These are phyloP conservation scores for Hanseniaspora thailandica DNA, from an alignment of 805 yeast species.

Conservation along the genomic window DNA sequence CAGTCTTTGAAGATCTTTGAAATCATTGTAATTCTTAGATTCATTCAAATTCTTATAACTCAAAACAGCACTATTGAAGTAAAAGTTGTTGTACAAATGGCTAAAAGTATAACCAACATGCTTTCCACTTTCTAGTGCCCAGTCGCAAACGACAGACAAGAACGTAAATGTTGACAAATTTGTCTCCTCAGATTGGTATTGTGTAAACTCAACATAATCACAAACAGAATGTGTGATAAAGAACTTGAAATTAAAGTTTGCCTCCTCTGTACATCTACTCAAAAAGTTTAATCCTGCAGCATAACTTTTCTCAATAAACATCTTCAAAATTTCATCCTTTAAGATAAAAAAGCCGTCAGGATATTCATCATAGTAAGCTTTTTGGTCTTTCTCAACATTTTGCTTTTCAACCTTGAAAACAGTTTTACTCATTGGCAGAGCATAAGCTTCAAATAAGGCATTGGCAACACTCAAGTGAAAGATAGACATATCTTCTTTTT, in stretches of 20 bases:
- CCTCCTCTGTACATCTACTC: not conserved
- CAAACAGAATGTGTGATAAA: not conserved
- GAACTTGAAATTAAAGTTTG: not conserved
- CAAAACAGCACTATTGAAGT: not conserved
- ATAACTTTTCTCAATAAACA: not conserved
- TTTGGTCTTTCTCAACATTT: no score
- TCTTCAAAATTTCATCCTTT: not conserved
- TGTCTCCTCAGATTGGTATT: not conserved
- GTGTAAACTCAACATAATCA: not conserved
- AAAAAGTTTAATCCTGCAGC: not conserved
- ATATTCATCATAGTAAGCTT: not conserved
- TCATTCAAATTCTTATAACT: not conserved
- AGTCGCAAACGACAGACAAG: not conserved
- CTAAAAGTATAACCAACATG: not conserved
- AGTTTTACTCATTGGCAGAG: not conserved
- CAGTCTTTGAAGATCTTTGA: not conserved
- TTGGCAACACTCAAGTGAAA: conserved; percentile 47
- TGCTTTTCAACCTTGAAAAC: not conserved
- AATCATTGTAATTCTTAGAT: not conserved
- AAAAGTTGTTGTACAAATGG: not conserved
- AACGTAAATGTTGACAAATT: not conserved
- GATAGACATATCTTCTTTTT: conserved; percentile 31
- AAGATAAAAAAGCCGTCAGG: not conserved
- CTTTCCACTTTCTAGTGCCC: not conserved
- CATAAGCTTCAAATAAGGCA: conserved; percentile 35